Base-by-base conservation (phyloP, 495 filamentous ascomycete genomes). In the Penicillium silybi region DNA sequence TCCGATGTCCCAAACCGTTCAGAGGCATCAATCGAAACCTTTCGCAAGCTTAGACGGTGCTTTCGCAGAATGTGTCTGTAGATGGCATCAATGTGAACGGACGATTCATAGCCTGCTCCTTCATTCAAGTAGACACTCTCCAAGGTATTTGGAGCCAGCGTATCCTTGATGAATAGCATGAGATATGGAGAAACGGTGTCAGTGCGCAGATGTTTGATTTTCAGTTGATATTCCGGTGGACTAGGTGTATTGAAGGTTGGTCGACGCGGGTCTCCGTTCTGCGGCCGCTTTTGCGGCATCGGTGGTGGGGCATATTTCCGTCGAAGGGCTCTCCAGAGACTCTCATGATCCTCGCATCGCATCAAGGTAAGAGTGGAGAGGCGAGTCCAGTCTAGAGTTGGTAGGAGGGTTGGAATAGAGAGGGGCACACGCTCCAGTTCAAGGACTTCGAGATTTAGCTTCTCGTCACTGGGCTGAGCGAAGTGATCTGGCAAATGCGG, bases 101-200 rank as follows among this genome's bases (percentile, higher is more conserved):
- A 65, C 1, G 80, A 80, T 16, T 76, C 62, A 49, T 81, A 77
- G 8, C 68, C 70, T 20, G 74, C 76, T 6, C 81, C 78, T 56
- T 96, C 90, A 67, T 95, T 90, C 43, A 97, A 65, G 62, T 91
- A 92, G 16, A 96, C 70, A 18, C 86, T 85, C 67, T 97, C 88
- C 9, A 97, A 71, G 2, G 83, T 86, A 64, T 97, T 88, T 2
- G 92, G 92, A 22, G 85, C 87, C 25, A 96, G 79, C 0, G 90
- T 85, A 53, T 95, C 89, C 50, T 86, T 90, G 45, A 96, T 79
- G 59, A 96, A 96, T 7, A 78, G 74, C 37, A 96, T 82, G n/a
- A 97, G 69, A 19, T 84, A 78, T 17, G 81, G 70, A 0, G 89
- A 90, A n/a, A 92, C 87, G 10, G 74, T 74, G 63, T 96, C 89